Percentiles rank a stretch among this genome's conserved stretches.
These are phyloP conservation scores for Phytopythium delawarense DNA, from an alignment of 352 stramenopile species.

Conservation along the genomic window DNA sequence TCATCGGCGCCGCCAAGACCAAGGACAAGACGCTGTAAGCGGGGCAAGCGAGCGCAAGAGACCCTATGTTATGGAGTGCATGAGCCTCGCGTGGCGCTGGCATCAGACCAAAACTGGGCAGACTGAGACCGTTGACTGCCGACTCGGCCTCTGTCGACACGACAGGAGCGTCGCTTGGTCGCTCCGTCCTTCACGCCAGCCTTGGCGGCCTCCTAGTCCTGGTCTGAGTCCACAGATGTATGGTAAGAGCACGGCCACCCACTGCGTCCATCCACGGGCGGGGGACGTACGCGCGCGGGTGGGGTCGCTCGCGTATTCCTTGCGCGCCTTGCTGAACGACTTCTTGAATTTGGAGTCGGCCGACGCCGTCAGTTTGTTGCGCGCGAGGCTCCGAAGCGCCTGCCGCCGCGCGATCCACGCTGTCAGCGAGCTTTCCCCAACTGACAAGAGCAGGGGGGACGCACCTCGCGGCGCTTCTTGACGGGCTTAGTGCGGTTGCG, in stretches of 20 bases:
- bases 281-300: constrained; percentile 20
- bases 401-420: constrained; percentile 5
- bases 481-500: constrained; percentile 64
- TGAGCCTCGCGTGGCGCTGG: background rate
- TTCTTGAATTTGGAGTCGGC: constrained; percentile 40
- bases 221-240: no score
- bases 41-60: background rate
- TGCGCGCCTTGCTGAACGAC: constrained; percentile 40
- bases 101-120: no score
- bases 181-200: no score
- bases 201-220: no score
- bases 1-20: constrained; percentile 43
- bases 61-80: background rate
- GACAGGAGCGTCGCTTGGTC: no score
- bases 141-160: no score
- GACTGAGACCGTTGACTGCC: no score
- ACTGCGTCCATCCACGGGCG: background rate
- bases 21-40: constrained; percentile 3
- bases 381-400: constrained; percentile 66
- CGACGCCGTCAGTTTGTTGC: constrained; percentile 63
- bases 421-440: background rate
- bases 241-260: background rate
- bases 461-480: constrained; percentile 71
- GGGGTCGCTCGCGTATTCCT: constrained; percentile 50
- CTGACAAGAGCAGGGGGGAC: background rate